Evolutionary conservation across 306 rosid species (phyloP).

Genomic region (Inga laurina): DNA sequence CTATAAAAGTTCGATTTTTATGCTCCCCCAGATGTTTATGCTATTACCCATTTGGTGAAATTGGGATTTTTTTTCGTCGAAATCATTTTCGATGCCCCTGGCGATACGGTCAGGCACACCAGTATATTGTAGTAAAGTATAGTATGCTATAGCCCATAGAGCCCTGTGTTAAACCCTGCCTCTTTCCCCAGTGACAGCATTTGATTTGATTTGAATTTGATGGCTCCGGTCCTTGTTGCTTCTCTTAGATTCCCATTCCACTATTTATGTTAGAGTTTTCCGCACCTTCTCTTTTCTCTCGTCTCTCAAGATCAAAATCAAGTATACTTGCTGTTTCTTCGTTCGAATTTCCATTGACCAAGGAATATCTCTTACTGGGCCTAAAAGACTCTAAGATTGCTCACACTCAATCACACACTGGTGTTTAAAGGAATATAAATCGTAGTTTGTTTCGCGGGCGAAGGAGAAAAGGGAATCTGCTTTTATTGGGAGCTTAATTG

Average conservation of each 20-base stretch:
- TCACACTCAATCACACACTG: slow-evolving; percentile 41
- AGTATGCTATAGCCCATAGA: background rate
- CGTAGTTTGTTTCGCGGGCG: slow-evolving; percentile 35
- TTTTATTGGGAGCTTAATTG: slow-evolving; percentile 56
- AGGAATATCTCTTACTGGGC: background rate
- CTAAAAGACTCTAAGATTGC: slow-evolving; percentile 31
- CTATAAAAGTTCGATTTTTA: slow-evolving; percentile 45
- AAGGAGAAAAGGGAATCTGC: slow-evolving; percentile 93
- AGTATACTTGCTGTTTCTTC: slow-evolving; percentile 23
- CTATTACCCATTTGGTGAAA: slow-evolving; percentile 45
- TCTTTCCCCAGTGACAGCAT: slow-evolving; percentile 35
- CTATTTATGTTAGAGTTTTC: slow-evolving; percentile 44
- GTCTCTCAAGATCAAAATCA: slow-evolving; percentile 36
- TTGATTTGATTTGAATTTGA: slow-evolving; percentile 43
- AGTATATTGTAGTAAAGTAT: slow-evolving; percentile 13
- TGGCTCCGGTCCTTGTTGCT: slow-evolving; percentile 38
- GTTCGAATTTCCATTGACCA: slow-evolving; percentile 3
- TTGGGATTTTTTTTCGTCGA: slow-evolving; percentile 30
- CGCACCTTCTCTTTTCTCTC: slow-evolving; percentile 25
- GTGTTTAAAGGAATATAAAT: slow-evolving; percentile 43
- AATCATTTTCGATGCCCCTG: slow-evolving; percentile 42
- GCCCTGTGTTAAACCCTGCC: slow-evolving; percentile 27
- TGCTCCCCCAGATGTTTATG: slow-evolving; percentile 37
- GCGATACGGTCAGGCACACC: slow-evolving; percentile 25
- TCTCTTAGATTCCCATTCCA: slow-evolving; percentile 38